Base-by-base conservation (phyloP, 1,284 basidiomycete species). In the Neolentinus lepideus region DNA sequence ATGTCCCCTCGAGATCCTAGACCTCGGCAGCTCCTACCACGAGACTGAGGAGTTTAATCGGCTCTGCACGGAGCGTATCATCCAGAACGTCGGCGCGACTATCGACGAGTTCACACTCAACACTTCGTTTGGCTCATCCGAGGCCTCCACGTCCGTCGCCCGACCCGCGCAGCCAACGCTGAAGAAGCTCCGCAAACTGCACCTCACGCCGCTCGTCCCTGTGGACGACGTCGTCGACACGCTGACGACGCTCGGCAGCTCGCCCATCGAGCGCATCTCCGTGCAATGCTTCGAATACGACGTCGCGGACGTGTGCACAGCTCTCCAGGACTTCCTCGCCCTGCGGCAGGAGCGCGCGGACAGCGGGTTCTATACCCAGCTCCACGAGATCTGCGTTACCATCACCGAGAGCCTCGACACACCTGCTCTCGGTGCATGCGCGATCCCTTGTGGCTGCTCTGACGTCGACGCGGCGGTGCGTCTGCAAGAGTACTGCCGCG, bases 271-370 rank as follows among this genome's bases (percentile, higher is more conserved):
- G 63, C 72, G 71, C 22, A 69, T 84, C 12, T 77, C 77, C 2
- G 71, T 84, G 57, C 75, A 80, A 58, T 83, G 81, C 68, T 79
- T 77, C 66, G 77, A 79, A 56, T 81, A 83, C 60, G 82, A 84
- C 59, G 74, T 81, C 3, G 75, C 77, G 21, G 82, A 84, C 59
- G 73, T 80, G 27, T 82, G 81, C 64, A 66, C 69, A 1, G 77
- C 78, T 4, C 69, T 86, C 33, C 77, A 80, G 59, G 76, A 76
- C 47, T 81, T 86, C 68, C 71, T 85, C 54, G 73, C 68, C 51
- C 59, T 79, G 31, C 76, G 80, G 46, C 73, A 75, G 14, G 75
- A 76, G 61, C 74, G 75, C 36, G 78, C 79, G 8, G 65, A 68
- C 56, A 58, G 60, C 54, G 63, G 63, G n/a, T 64, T 69, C 57